Evolutionary conservation across 768 basidiomycete genomes (phyloP).

Genomic region (Strobilomyces confusus): DNA sequence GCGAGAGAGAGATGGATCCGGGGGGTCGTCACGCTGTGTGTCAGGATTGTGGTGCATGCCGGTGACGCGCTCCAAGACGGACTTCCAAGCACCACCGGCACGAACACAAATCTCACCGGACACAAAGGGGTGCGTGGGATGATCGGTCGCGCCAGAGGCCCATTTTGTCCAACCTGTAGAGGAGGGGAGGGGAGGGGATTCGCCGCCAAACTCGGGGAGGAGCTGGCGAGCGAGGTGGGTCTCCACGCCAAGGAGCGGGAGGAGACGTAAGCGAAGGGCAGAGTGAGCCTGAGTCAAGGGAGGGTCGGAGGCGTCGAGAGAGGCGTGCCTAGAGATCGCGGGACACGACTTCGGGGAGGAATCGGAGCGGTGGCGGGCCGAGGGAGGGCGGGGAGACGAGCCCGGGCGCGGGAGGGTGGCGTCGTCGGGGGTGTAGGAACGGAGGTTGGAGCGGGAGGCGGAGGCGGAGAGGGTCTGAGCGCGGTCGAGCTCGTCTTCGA

Average conservation of each 20-base stretch:
- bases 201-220: conserved; percentile 37
- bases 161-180: conserved; percentile 24
- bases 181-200: conserved; percentile 25
- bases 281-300: conserved; percentile 21
- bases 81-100: conserved; percentile 59
- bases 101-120: conserved; percentile 47
- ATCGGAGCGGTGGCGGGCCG: background rate
- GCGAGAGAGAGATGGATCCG: too few species aligned
- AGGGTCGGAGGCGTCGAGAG: too few species aligned
- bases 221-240: conserved; percentile 48
- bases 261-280: conserved; percentile 36
- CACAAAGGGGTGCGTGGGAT: background rate
- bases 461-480: background rate
- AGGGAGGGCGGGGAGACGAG: background rate
- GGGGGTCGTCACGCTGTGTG: too few species aligned
- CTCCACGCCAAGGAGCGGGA: conserved; percentile 55
- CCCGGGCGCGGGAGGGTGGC: background rate
- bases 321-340: background rate
- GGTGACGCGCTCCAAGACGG: conserved; percentile 32
- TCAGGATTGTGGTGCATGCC: background rate
- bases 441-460: conserved; percentile 5
- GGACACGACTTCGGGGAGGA: background rate
- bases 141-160: conserved; percentile 20
- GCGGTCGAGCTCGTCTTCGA: conserved; percentile 43
- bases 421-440: background rate